Percentiles rank a stretch among this genome's conserved stretches.
phyloP scores from a whole-genome alignment of 768 basidiomycete genomes.

The Termitomyces sp. region DNA sequence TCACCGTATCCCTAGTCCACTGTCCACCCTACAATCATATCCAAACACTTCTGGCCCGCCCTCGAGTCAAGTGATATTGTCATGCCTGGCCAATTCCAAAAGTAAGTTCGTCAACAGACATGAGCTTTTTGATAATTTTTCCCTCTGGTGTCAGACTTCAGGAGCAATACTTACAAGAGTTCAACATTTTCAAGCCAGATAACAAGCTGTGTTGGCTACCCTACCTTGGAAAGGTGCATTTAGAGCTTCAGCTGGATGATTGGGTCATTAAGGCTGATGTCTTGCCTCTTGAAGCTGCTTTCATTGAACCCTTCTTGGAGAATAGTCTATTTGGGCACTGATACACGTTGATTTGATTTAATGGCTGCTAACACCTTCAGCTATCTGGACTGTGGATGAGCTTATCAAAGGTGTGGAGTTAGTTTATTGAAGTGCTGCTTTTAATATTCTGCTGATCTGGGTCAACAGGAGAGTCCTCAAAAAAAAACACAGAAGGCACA shows the following conservation, averaged over 20 bases:
- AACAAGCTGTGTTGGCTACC: conserved; percentile 88
- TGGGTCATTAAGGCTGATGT: conserved; percentile 71
- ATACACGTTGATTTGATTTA: background rate
- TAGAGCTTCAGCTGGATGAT: conserved; percentile 82
- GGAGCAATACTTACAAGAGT: conserved; percentile 73
- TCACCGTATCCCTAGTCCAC: conserved; percentile 38
- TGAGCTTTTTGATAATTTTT: background rate
- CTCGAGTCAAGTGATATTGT: conserved; percentile 65
- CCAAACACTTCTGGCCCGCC: conserved; percentile 92
- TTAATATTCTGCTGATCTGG: conserved; percentile 82
- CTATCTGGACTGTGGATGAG: conserved; percentile 66
- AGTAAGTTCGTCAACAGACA: conserved; percentile 53
- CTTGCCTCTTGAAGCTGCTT: conserved; percentile 85
- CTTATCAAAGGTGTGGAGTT: conserved; percentile 59
- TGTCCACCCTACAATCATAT: conserved; percentile 90
- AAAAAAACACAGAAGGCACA: conserved; percentile 50
- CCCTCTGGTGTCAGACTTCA: conserved; percentile 48
- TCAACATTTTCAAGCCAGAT: conserved; percentile 83
- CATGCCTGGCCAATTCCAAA: conserved; percentile 83
- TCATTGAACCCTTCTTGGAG: conserved; percentile 80
- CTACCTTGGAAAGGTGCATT: conserved; percentile 76
- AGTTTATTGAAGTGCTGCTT: conserved; percentile 54
- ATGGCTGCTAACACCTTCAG: conserved; percentile 39
- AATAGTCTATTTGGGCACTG: conserved; percentile 37
- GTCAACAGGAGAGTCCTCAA: conserved; percentile 75